Evolutionary conservation across 352 stramenopile genomes (phyloP).

Genomic region (Pythium insidiosum): DNA sequence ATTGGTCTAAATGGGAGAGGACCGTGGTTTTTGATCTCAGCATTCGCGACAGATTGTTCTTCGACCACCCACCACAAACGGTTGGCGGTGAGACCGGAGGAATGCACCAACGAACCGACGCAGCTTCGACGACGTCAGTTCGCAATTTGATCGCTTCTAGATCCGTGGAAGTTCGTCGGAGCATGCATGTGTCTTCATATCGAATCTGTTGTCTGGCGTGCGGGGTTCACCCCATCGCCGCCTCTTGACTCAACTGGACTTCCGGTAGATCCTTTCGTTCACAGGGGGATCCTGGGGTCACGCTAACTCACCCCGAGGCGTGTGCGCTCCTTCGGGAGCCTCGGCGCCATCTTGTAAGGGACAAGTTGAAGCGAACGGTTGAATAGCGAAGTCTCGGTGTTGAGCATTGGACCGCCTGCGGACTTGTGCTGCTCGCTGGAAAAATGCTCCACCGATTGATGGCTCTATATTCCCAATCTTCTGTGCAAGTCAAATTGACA

Average conservation of each 20-base stretch:
- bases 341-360: constrained; percentile 53
- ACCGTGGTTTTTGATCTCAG: no score
- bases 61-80: not conserved
- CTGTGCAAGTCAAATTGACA: constrained; percentile 78
- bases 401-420: constrained; percentile 74
- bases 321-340: constrained; percentile 9
- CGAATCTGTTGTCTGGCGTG: no score
- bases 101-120: not conserved
- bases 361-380: constrained; percentile 88
- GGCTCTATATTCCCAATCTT: constrained; percentile 91
- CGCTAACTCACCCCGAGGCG: constrained; percentile 71
- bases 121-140: no score
- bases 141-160: no score
- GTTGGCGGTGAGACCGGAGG: not conserved
- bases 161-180: no score
- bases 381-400: constrained; percentile 86
- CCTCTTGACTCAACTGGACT: constrained; percentile 83
- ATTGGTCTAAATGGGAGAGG: no score
- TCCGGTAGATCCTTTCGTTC: constrained; percentile 72
- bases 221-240: no score
- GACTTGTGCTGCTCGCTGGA: constrained; percentile 28
- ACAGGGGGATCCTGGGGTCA: constrained; percentile 80
- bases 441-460: constrained; percentile 84
- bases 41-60: no score
- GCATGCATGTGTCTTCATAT: no score